Base-by-base conservation (phyloP, 371 early-diverging fungal genomes). In the Choanephora cucurbitarum region DNA sequence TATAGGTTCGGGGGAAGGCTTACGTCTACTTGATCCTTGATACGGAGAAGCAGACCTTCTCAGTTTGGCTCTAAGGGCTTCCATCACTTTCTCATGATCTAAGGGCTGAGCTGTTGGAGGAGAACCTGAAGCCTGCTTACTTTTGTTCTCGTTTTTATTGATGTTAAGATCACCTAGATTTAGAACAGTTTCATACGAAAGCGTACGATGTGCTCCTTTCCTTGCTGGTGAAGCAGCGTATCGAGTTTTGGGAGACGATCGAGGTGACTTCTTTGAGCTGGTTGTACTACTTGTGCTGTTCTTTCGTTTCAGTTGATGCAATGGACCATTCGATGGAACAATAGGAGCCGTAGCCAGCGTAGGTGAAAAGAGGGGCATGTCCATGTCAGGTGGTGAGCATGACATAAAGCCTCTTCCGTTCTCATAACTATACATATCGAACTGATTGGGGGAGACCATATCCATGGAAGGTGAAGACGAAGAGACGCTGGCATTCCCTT, bases 51-150 rank as follows among this genome's bases (percentile, higher is more conserved):
- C 34, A 5, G 59, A 55, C 52, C 32, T 47, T 18, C 57, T 43
- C 22, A 64, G 45, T 34, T 65, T 65, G 10, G 66, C 66, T 7
- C 66, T 44, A 33, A 65, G 54, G 1, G 66, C 66, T 45, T 65
- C 66, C 66, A 65, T 65, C 2, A 65, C 66, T 19, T 56, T 65
- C n/a, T 65, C 57, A 31, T 65, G 66, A 33, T 56, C 57, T 39
- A 65, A 34, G 14, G 51, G 55, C 24, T 53, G 52, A 24, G 31
- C 21, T 2, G 24, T 37, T 6, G 28, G 31, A 23, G 33, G 31
- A 43, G 54, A 43, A 1, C 14, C 28, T 17, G 37, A 37, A 4
- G 11, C 24, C 13, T 15, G 23, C 40, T 17, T 28, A 21, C 34
- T 15, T 19, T 56, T 56, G 5, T 17, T 23, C 2, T 44, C 17